A percentile compares a stretch with the other conserved stretches of the same genome.
These are phyloP conservation scores for Bipolaris zeicola DNA, from an alignment of 2,329 filamentous ascomycete genomes.

Conservation along the genomic window DNA sequence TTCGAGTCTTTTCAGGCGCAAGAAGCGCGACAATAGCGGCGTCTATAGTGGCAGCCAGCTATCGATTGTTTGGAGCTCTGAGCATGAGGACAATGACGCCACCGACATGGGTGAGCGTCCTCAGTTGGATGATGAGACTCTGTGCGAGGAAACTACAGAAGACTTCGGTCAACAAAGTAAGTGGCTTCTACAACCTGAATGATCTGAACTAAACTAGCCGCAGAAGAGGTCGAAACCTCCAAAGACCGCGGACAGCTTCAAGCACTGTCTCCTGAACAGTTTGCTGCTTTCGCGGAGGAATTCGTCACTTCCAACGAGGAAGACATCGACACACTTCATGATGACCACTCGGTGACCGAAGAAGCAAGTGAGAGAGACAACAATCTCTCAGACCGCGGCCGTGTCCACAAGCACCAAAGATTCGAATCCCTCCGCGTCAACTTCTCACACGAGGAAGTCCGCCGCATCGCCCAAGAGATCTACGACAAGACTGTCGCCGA, in stretches of 20 bases:
- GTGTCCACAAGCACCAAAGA: neutral
- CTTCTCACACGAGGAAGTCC: slow-evolving; percentile 16
- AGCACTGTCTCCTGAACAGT: neutral
- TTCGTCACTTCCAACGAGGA: neutral
- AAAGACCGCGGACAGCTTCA: neutral
- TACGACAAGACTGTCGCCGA: slow-evolving; percentile 35
- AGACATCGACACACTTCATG: neutral
- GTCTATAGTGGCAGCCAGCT: neutral
- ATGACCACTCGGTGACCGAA: neutral
- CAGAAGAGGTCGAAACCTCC: neutral
- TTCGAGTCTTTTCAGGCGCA: slow-evolving; percentile 2
- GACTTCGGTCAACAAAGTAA: neutral
- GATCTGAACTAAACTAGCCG: neutral
- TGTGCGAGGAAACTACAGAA: neutral
- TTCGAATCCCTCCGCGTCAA: slow-evolving; percentile 15
- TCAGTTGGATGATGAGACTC: neutral
- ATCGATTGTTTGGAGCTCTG: neutral
- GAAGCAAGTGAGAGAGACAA: neutral
- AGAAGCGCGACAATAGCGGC: neutral
- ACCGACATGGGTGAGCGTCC: neutral
- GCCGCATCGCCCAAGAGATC: slow-evolving; percentile 23
- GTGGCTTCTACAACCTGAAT: neutral
- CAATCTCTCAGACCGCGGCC: neutral
- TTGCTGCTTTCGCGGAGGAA: neutral
- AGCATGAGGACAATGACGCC: neutral